Percentiles rank a stretch among this genome's conserved stretches.
These are phyloP conservation scores for Fomitopsis pulvina DNA, from an alignment of 768 basidiomycete genomes.

Conservation along the genomic window DNA sequence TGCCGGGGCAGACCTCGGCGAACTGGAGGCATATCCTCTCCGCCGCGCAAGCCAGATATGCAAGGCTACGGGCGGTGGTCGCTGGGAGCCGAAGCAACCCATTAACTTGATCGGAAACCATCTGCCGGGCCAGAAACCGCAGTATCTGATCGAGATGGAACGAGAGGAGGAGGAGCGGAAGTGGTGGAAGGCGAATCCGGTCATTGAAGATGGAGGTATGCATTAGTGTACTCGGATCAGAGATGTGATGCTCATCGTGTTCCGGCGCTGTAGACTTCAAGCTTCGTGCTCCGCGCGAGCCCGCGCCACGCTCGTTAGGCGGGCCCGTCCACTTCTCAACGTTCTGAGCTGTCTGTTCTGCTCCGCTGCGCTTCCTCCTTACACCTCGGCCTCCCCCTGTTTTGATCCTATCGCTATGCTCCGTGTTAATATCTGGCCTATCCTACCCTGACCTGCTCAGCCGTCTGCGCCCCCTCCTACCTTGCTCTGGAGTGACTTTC, in stretches of 20 bases:
- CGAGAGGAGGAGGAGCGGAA: conserved; percentile 51
- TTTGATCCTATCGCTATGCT: not conserved
- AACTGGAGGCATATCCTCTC: conserved; percentile 70
- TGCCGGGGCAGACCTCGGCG: conserved; percentile 31
- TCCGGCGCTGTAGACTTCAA: conserved; percentile 44
- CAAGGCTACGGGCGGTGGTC: conserved; percentile 74
- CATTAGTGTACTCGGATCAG: not conserved
- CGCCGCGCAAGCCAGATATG: conserved; percentile 59
- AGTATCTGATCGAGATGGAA: conserved; percentile 66
- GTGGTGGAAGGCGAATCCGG: conserved; percentile 47
- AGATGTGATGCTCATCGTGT: not conserved
- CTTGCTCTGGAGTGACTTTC: not conserved
- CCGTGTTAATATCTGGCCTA: not conserved
- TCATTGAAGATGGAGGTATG: conserved; percentile 53
- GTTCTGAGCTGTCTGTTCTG: conserved; percentile 33
- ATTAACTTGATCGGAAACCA: conserved; percentile 38
- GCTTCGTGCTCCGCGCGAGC: conserved; percentile 50
- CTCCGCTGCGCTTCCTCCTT: not conserved
- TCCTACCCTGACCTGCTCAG: not conserved
- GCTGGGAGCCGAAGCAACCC: conserved; percentile 66
- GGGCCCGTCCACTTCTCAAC: conserved; percentile 54
- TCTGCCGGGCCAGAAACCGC: conserved; percentile 61
- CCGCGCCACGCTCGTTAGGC: conserved; percentile 36
- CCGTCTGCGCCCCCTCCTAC: not conserved
- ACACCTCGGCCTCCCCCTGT: not conserved